Evolutionary conservation across 2,329 filamentous ascomycete species (phyloP), one percentile per base, ranked within the genome.

Genomic region (Didymellaceae sp.): DNA sequence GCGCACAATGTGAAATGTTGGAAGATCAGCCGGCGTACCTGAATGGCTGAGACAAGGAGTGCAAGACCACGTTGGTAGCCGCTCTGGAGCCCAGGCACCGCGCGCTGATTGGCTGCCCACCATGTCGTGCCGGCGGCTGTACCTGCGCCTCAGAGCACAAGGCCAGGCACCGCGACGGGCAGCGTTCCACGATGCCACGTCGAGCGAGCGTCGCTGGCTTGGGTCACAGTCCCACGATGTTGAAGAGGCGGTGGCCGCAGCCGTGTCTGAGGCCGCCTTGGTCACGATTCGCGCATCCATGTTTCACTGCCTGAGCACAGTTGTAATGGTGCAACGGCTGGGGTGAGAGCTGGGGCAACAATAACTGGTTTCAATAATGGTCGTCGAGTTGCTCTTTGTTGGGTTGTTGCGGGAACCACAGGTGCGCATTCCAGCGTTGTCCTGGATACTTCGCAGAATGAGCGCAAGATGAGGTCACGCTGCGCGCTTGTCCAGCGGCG

Each of bases 261-360:
- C 48, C 48, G 26, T 45, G 42, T 52, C 48, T 52, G 24, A 45
- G 41, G 48, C 41, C n/a, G 24, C 13, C 20, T 21, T 21, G 40
- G 46, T 40, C 21, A 44, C 57, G 45, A 64, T 61, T 61, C 49
- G 62, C 52, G 46, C 56, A 34, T 10, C 46, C 54, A 26, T 51
- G 62, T 59, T 68, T 62, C 58, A 61, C 40, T 24, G 58, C 43
- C 61, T 44, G 52, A 57, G 54, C 53, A 57, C 54, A 44, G 38
- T 52, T 45, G 40, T 42, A 28, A 57, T 44, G 50, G 54, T 61
- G 58, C 45, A 61, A 62, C 58, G 38, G 30, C 21, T 54, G 49
- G 55, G 47, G 57, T 57, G 45, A 55, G 63, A 57, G 54, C 51
- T 48, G 41, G 48, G 47, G 35, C 21, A 30, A 30, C 30, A 24